Conservation (phyloP, 768 basidiomycete species). For the Collybiopsis confluens region DNA sequence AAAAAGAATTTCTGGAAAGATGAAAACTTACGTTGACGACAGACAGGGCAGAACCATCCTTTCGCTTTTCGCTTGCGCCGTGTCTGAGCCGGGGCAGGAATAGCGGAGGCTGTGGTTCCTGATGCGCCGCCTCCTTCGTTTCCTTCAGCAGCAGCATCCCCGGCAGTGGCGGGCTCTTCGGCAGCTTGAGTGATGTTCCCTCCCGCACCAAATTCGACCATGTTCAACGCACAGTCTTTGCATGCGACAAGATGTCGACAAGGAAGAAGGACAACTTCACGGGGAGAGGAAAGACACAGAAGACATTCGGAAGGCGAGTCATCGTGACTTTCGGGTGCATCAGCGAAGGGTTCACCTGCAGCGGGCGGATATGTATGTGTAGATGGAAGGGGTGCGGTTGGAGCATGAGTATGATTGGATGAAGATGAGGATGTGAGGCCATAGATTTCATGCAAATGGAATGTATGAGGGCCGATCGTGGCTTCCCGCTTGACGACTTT, state of each 20-base stretch:
- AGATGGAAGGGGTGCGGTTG: slow-evolving; percentile 35
- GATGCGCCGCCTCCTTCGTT: slow-evolving; percentile 19
- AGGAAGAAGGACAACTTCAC: slow-evolving; percentile 90
- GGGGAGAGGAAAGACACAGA: slow-evolving; percentile 80
- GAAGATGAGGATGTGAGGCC: slow-evolving; percentile 68
- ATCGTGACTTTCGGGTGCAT: slow-evolving; percentile 27
- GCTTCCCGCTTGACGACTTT: slow-evolving; percentile 92
- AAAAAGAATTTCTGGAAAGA: slow-evolving; percentile 4
- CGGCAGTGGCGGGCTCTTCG: slow-evolving; percentile 25
- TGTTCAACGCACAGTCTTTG: slow-evolving; percentile 92
- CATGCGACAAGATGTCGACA: slow-evolving; percentile 95
- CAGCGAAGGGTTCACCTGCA: slow-evolving; percentile 15
- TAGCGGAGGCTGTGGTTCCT: not conserved
- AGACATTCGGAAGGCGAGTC: slow-evolving; percentile 87
- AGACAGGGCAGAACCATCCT: slow-evolving; percentile 97
- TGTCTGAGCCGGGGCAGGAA: slow-evolving; percentile 10
- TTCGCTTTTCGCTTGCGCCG: slow-evolving; percentile 90
- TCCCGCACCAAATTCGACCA: slow-evolving; percentile 96
- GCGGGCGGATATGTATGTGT: slow-evolving; percentile 47
- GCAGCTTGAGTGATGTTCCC: slow-evolving; percentile 71
- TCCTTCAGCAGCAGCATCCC: slow-evolving; percentile 21
- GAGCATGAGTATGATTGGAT: slow-evolving; percentile 22
- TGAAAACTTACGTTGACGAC: slow-evolving; percentile 77
- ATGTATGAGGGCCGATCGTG: slow-evolving; percentile 88
- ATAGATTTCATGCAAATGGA: slow-evolving; percentile 94